Percentiles rank a stretch among this genome's conserved stretches.
Evolutionary conservation across 495 filamentous ascomycete genomes (phyloP).

Genomic region (Neurospora intermedia): DNA sequence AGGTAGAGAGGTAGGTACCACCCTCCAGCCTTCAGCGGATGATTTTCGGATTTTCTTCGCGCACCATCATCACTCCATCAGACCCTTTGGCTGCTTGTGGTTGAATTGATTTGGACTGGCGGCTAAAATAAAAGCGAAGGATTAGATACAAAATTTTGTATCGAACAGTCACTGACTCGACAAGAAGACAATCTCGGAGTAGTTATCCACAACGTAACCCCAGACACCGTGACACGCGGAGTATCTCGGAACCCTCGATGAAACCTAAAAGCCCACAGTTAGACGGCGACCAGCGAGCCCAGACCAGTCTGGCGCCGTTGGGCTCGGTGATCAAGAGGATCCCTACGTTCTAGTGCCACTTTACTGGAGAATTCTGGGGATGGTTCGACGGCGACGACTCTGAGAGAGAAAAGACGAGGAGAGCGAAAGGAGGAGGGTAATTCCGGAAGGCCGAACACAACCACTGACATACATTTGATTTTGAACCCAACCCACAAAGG

Average conservation of each 20-base stretch:
- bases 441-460: not conserved
- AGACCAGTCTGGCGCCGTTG: not conserved
- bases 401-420: not conserved
- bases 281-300: not conserved
- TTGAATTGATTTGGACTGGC: not conserved
- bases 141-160: not conserved
- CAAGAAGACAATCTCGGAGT: not conserved
- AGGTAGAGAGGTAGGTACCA: not conserved
- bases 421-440: not conserved
- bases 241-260: not conserved
- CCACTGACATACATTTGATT: not conserved
- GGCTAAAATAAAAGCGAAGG: not conserved
- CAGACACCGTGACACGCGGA: not conserved
- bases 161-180: not conserved
- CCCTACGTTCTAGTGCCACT: not conserved
- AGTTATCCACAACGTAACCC: not conserved
- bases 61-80: not conserved
- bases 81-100: not conserved
- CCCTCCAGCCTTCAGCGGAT: not conserved
- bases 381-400: not conserved
- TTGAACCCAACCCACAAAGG: not conserved
- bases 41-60: not conserved
- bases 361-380: not conserved
- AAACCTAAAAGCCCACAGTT: not conserved
- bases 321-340: not conserved